Evolutionary conservation across 352 stramenopile genomes (phyloP).

Genomic region (Phytopythium helicoides): DNA sequence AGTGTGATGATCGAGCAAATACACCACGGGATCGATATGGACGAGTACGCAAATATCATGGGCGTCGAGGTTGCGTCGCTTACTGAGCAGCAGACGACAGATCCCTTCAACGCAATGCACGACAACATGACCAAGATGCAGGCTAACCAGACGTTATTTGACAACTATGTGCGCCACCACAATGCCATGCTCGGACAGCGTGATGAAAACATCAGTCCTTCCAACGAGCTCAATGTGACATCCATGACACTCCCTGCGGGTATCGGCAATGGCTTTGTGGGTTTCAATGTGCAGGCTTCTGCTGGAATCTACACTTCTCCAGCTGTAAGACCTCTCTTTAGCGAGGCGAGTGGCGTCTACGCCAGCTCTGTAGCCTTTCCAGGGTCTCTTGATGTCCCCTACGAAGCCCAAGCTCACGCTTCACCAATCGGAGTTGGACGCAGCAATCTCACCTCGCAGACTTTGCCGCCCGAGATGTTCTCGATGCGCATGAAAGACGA

Average conservation of each 20-base stretch:
- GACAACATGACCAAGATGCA: slow-evolving; percentile 67
- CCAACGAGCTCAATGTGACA: slow-evolving; percentile 28
- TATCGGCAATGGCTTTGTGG: slow-evolving; percentile 61
- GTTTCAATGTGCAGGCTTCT: slow-evolving; percentile 22
- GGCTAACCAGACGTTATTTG: slow-evolving; percentile 78
- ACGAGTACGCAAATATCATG: slow-evolving; percentile 84
- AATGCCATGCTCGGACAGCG: slow-evolving; percentile 28
- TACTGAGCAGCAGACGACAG: slow-evolving; percentile 33
- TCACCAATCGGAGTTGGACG: slow-evolving; percentile 9
- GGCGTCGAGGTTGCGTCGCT: slow-evolving; percentile 76
- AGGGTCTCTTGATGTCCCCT: slow-evolving; percentile 22
- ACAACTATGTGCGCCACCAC: slow-evolving; percentile 69
- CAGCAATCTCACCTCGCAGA: slow-evolving; percentile 68
- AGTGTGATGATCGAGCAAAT: slow-evolving; percentile 41
- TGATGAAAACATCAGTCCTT: slow-evolving; percentile 20
- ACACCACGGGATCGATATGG: slow-evolving; percentile 48
- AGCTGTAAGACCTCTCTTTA: slow-evolving; percentile 60
- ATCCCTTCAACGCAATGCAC: slow-evolving; percentile 8
- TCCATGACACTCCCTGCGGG: slow-evolving; percentile 66
- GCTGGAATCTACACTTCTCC: too few relatives aligned
- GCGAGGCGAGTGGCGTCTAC: slow-evolving; percentile 67
- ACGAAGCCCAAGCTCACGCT: slow-evolving; percentile 27
- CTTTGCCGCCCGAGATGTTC: slow-evolving; percentile 74
- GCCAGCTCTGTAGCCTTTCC: slow-evolving; percentile 51
- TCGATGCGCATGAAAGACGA: slow-evolving; percentile 84